Evolutionary conservation across 805 yeast species (phyloP).

Genomic region (Hemisphaericaspora nanyangensis): DNA sequence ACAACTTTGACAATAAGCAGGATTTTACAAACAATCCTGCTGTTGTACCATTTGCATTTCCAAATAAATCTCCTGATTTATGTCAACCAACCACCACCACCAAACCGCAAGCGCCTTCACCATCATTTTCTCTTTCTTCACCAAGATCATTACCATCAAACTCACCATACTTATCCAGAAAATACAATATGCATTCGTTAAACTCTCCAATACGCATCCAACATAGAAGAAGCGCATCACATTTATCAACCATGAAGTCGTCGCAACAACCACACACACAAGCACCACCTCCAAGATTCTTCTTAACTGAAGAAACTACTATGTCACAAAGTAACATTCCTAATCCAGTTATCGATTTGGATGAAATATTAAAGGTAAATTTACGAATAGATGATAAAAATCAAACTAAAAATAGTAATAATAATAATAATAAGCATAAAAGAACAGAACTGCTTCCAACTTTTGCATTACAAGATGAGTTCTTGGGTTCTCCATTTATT

Average conservation of each 20-base stretch:
- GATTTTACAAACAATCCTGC: slow-evolving; percentile 26
- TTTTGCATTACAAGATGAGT: slow-evolving; percentile 21
- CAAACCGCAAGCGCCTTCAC: slow-evolving; percentile 1
- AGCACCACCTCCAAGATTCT: slow-evolving; percentile 7
- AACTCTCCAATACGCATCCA: slow-evolving; percentile 30
- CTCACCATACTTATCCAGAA: slow-evolving; percentile 12
- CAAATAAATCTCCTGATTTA: slow-evolving; percentile 16
- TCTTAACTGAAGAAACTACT: slow-evolving; percentile 8
- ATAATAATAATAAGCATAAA: slow-evolving; percentile 8
- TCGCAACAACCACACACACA: neutral
- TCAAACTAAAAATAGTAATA: slow-evolving; percentile 1
- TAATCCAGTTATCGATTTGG: slow-evolving; percentile 39
- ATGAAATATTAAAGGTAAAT: slow-evolving; percentile 32
- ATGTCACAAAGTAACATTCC: slow-evolving; percentile 18
- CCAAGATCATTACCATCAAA: neutral
- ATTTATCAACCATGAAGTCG: no score
- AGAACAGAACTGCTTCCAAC: slow-evolving; percentile 20
- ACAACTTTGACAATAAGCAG: slow-evolving; percentile 31
- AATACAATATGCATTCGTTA: slow-evolving; percentile 8
- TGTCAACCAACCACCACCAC: neutral
- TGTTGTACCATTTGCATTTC: slow-evolving; percentile 25
- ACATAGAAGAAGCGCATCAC: slow-evolving; percentile 2
- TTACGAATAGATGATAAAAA: slow-evolving; percentile 21
- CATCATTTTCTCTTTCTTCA: neutral
- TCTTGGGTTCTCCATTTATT: slow-evolving; percentile 28